Percentiles rank a stretch among this genome's conserved stretches.
These are phyloP conservation scores for Populus nigra DNA, from an alignment of 345 rosid genomes.

Conservation along the genomic window DNA sequence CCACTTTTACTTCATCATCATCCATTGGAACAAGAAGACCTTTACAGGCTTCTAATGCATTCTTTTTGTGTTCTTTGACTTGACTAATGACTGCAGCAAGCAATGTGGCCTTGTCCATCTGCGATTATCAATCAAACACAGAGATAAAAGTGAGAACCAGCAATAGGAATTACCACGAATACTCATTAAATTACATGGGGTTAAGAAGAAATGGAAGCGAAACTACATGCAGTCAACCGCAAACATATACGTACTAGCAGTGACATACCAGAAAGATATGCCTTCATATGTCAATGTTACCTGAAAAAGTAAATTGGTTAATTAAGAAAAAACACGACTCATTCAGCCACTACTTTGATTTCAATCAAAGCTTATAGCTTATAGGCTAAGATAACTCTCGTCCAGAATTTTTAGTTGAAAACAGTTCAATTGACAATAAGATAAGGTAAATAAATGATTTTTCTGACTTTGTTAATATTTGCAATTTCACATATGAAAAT, in stretches of 20 bases:
- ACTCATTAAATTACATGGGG: neutral
- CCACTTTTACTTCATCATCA: constrained; percentile 45
- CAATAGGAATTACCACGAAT: neutral
- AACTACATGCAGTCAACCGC: neutral
- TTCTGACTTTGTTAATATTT: constrained; percentile 3
- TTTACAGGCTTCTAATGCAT: constrained; percentile 33
- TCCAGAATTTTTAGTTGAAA: neutral
- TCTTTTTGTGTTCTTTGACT: constrained; percentile 37
- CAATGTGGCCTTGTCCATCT: constrained; percentile 62
- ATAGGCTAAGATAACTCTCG: neutral
- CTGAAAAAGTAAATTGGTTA: constrained; percentile 23
- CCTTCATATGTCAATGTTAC: constrained; percentile 17
- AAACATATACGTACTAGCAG: neutral
- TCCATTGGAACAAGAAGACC: constrained; percentile 45
- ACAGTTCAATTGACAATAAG: neutral
- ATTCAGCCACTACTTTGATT: neutral
- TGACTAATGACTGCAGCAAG: constrained; percentile 41
- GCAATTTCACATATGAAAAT: neutral
- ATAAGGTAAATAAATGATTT: neutral
- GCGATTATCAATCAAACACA: neutral
- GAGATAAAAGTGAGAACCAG: neutral
- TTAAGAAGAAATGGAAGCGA: neutral
- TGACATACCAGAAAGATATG: constrained; percentile 28
- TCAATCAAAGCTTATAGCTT: neutral
- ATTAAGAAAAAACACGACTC: neutral